phyloP scores from a whole-genome alignment of 768 basidiomycete genomes.

The Leccinellum luteum region DNA sequence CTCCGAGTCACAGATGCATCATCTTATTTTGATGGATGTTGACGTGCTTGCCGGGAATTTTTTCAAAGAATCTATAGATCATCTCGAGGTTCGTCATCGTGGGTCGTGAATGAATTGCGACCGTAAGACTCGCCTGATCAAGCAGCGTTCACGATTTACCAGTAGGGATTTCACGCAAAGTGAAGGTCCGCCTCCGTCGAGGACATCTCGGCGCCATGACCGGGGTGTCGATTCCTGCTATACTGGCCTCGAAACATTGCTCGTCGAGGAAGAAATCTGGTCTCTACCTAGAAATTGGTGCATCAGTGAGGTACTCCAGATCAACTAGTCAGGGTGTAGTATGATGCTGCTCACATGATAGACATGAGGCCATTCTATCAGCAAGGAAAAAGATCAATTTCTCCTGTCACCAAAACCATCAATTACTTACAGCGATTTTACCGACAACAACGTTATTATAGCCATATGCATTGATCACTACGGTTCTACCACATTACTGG shows the following conservation, averaged over 20 bases:
- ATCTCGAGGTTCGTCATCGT: conserved; percentile 43
- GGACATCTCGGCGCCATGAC: conserved; percentile 42
- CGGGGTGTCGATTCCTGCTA: conserved; percentile 42
- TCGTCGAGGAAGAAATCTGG: conserved; percentile 50
- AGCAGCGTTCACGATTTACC: background rate
- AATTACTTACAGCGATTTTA: conserved; percentile 36
- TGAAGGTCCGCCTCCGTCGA: conserved; percentile 45
- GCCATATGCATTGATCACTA: conserved; percentile 33
- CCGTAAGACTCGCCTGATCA: conserved; percentile 57
- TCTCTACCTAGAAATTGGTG: conserved; percentile 36
- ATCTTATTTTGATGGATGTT: conserved; percentile 34
- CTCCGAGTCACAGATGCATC: background rate
- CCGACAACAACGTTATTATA: conserved; percentile 37
- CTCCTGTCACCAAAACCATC: background rate
- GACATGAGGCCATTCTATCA: conserved; percentile 51
- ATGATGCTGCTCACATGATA: conserved; percentile 43
- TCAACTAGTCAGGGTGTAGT: background rate
- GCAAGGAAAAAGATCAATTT: background rate
- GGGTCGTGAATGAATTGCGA: conserved; percentile 30
- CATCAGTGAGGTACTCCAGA: background rate
- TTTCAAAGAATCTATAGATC: conserved; percentile 48
- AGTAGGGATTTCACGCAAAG: background rate
- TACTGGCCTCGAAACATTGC: conserved; percentile 60
- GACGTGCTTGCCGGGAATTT: conserved; percentile 35
- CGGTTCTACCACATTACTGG: too few relatives aligned